phyloP scores from a whole-genome alignment of 1,284 basidiomycete genomes.

The Pterulicium gracile region DNA sequence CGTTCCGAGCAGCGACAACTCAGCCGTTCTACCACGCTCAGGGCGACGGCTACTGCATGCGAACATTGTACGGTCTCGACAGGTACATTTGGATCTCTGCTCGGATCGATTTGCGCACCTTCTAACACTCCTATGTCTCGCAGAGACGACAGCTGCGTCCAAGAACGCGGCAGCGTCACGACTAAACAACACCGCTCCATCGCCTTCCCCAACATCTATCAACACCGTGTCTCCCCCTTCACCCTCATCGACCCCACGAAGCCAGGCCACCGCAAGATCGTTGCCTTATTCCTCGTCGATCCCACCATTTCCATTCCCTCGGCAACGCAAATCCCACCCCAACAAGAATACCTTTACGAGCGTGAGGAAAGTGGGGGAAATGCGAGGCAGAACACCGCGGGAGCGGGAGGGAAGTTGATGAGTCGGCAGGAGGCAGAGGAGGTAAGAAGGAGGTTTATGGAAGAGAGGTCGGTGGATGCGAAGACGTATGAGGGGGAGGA shows the following conservation, averaged over 20 bases:
- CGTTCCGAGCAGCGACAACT: slow-evolving; percentile 19
- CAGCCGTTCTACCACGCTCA: slow-evolving; percentile 14
- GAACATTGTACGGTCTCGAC: slow-evolving; percentile 16
- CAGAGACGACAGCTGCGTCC: slow-evolving; percentile 11
- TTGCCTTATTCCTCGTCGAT: slow-evolving; percentile 23
- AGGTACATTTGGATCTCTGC: slow-evolving; percentile 5
- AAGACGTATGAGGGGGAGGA: neutral
- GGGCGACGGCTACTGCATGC: slow-evolving; percentile 19
- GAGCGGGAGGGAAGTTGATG: neutral
- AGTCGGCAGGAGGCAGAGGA: neutral
- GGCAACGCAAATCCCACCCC: slow-evolving; percentile 12
- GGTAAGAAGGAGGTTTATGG: neutral
- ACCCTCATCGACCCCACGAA: slow-evolving; percentile 17
- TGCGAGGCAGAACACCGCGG: neutral
- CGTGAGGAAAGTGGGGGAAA: neutral
- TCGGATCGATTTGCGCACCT: neutral
- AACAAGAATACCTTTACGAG: slow-evolving; percentile 9
- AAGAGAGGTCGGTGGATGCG: neutral
- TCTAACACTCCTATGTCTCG: neutral
- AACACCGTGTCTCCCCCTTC: slow-evolving; percentile 29
- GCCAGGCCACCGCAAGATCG: slow-evolving; percentile 22
- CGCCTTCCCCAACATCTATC: slow-evolving; percentile 34
- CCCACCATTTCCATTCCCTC: slow-evolving; percentile 12
- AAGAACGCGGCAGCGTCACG: slow-evolving; percentile 22
- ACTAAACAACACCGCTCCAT: slow-evolving; percentile 27